Conservation (phyloP, 257 asterid species). For the Gentiana macrophylla region DNA sequence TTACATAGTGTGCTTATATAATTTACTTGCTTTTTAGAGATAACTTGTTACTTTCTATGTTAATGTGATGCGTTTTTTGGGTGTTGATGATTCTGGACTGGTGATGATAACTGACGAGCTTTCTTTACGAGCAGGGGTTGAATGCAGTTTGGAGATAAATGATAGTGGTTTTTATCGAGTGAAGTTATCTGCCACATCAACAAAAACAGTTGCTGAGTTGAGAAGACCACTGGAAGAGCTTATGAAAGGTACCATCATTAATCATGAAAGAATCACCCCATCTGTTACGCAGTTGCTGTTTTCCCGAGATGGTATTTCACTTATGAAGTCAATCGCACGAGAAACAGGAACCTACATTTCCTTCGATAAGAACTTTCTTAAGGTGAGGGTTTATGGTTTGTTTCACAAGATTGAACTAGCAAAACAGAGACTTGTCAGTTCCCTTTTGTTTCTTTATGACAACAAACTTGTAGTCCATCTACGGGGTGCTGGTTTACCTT, state of each 20-base stretch:
- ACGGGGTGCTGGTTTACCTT: constrained; percentile 50
- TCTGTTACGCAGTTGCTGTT: constrained; percentile 54
- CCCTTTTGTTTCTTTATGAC: constrained; percentile 51
- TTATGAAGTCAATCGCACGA: constrained; percentile 46
- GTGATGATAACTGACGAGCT: background rate
- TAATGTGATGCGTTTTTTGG: no score
- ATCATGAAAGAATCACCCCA: constrained; percentile 52
- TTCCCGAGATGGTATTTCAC: constrained; percentile 59
- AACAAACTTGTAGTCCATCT: constrained; percentile 69
- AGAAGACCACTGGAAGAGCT: constrained; percentile 60
- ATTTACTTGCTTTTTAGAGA: no score
- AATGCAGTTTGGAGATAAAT: constrained; percentile 42
- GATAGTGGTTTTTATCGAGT: constrained; percentile 59
- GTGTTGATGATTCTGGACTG: constrained; percentile 2
- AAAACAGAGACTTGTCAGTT: constrained; percentile 32
- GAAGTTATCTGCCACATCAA: constrained; percentile 72
- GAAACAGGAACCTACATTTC: constrained; percentile 53
- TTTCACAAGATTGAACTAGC: constrained; percentile 39
- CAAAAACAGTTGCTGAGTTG: constrained; percentile 64
- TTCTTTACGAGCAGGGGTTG: constrained; percentile 42
- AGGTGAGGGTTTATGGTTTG: constrained; percentile 55
- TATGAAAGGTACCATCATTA: constrained; percentile 55
- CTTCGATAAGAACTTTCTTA: constrained; percentile 53
- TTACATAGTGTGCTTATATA: no score
- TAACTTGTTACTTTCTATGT: no score